These are phyloP conservation scores for Eimeria maxima DNA, from an alignment of 169 alveolate genomes.

Conservation along the genomic window DNA sequence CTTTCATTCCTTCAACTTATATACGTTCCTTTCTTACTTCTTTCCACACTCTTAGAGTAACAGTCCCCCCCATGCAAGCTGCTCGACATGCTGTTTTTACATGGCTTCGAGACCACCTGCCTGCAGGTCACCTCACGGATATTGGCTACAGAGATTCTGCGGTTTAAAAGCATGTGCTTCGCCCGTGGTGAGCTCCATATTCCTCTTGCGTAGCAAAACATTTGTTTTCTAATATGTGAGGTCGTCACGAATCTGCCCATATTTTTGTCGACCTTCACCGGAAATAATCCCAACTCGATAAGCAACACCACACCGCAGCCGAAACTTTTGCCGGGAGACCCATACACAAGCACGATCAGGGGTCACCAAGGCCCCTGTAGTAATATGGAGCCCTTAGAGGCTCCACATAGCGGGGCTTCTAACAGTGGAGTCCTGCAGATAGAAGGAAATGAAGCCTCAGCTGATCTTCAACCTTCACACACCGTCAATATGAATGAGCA, in stretches of 20 bases:
- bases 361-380: not conserved
- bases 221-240: not conserved
- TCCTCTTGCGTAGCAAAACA: not conserved
- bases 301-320: not conserved
- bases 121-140: not conserved
- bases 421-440: not conserved
- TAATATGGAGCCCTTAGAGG: not conserved
- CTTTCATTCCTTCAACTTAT: not conserved
- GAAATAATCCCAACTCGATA: not conserved
- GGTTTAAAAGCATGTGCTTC: not conserved
- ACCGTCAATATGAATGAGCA: not conserved
- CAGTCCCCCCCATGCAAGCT: not conserved
- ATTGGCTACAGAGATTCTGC: not conserved
- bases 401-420: not conserved
- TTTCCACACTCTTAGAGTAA: not conserved
- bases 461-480: not conserved
- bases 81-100: not conserved
- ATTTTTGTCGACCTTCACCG: not conserved
- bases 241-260: not conserved
- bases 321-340: not conserved
- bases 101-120: not conserved
- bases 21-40: not conserved
- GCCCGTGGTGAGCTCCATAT: not conserved
- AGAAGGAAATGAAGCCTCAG: not conserved
- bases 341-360: not conserved